Evolutionary conservation across 208 protist genomes (phyloP), one percentile per base, ranked within the genome.

Genomic region (Naegleria fowleri): DNA sequence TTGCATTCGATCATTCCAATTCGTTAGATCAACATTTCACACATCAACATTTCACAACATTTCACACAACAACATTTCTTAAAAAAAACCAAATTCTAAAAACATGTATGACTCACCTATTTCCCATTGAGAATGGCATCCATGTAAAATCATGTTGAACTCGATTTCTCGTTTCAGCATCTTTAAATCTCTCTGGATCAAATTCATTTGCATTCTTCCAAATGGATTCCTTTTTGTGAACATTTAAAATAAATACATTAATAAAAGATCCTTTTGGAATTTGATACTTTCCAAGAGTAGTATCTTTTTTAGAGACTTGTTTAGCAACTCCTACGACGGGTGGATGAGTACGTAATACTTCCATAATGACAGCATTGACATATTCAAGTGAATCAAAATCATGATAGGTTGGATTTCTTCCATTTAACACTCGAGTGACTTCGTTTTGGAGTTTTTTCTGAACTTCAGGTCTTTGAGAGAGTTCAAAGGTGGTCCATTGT

Each of bases 221-320:
- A 79, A 79, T 67, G 13, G 51, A 13, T 51, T 16, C 19, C 29
- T n/a, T 38, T n/a, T 33, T 88, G 19, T 88, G 84, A 51, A 36
- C 19, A 67, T 67, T 29, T 22, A 29, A 13, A 29, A 67, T 29
- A 15, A 67, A 29, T 67, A 13, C 19, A 29, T 67, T 67, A 29
- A 67, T 67, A 29, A 29, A 29, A 59, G 84, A 58, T 39, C 43
- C 84, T 58, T 88, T 88, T 88, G 84, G 84, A 25, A 88, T n/a
- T 58, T 13, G 25, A 58, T 58, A 88, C 38, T 88, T 43, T 58
- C 84, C 22, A n/a, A 58, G 16, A 15, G 13, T 52, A 36, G 41
- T 38, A 25, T 29, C 16, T 38, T 38, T 88, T 0, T 55, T 58
- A 38, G 84, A 0, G 3, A 13, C 9, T 58, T 88, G 39, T 5